Conservation (phyloP, 1,139 yeast genomes). For the Meyerozyma sp. region DNA sequence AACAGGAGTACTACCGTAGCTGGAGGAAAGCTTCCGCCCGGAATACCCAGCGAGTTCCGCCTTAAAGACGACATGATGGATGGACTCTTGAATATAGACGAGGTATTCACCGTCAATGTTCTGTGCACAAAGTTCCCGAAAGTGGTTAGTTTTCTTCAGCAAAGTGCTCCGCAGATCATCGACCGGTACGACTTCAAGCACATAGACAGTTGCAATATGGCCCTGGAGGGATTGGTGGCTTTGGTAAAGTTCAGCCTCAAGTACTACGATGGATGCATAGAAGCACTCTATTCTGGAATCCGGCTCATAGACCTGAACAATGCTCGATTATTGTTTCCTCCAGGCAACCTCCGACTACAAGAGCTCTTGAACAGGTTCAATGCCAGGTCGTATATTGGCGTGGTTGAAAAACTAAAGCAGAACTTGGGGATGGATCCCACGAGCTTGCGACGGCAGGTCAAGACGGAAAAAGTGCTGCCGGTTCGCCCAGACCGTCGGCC, state of each 20-base stretch:
- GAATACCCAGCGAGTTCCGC: background rate
- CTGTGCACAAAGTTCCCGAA: background rate
- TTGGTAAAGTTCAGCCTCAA: background rate
- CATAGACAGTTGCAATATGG: background rate
- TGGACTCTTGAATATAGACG: background rate
- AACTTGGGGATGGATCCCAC: background rate
- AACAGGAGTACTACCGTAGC: background rate
- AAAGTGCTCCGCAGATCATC: background rate
- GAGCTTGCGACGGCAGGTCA: background rate
- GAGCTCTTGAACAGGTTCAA: background rate
- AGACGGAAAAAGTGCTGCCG: background rate
- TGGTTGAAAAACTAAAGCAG: background rate
- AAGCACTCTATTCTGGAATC: background rate
- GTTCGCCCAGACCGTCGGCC: background rate
- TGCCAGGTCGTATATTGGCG: background rate
- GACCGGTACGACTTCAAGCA: background rate
- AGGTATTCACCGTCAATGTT: background rate
- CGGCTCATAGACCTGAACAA: background rate
- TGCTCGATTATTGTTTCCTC: background rate
- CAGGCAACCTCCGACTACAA: background rate
- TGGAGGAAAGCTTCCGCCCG: background rate
- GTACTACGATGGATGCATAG: background rate
- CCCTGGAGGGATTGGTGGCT: background rate
- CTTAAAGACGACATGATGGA: background rate
- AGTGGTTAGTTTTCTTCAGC: background rate